Conservation (phyloP, 257 asterid species). For the Datura wrightii region DNA sequence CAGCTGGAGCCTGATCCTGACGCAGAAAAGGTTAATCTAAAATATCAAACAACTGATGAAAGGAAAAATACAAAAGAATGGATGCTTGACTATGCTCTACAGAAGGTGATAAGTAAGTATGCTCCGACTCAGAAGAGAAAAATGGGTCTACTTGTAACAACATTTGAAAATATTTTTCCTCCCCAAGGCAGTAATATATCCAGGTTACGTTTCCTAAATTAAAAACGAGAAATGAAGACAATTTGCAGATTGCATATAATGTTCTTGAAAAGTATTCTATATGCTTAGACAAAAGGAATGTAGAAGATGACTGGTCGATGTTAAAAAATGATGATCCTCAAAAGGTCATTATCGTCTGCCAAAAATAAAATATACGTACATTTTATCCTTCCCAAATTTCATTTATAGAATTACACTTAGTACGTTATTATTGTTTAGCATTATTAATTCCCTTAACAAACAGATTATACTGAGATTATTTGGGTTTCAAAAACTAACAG, state of each 20-base stretch:
- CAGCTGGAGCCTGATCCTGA: conserved; percentile 61
- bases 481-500: no score
- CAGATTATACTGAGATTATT: neutral
- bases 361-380: neutral
- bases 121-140: conserved; percentile 88
- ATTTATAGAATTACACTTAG: no score
- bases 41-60: conserved; percentile 65
- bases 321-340: neutral
- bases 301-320: no score
- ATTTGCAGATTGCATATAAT: neutral
- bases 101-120: conserved; percentile 76
- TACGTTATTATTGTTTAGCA: no score
- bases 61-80: conserved; percentile 79
- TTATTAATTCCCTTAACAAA: neutral
- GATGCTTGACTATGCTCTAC: conserved; percentile 98
- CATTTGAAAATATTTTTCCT: conserved; percentile 84
- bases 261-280: neutral
- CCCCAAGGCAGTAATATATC: conserved; percentile 53
- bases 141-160: conserved; percentile 82
- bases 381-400: no score
- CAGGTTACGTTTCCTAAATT: conserved; percentile 42
- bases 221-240: neutral
- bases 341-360: neutral
- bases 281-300: neutral
- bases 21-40: conserved; percentile 64